Evolutionary conservation across 345 rosid species (phyloP).

Genomic region (Geranium rotundifolium): DNA sequence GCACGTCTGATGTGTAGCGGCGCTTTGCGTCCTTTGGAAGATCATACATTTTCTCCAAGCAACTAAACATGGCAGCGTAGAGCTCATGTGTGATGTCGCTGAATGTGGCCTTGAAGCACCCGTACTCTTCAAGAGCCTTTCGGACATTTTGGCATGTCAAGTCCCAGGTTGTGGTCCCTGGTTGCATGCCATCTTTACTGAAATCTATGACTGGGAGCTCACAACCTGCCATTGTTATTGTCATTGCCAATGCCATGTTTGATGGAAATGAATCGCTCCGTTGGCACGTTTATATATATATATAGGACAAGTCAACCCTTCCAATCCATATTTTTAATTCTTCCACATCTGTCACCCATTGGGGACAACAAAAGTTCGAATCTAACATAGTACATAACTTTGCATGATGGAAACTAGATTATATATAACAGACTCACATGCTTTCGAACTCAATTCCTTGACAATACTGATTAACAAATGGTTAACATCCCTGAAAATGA

Average conservation of each 20-base stretch:
- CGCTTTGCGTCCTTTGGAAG: not conserved
- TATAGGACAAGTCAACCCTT: too few species aligned
- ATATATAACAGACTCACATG: too few species aligned
- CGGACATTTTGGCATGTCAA: not conserved
- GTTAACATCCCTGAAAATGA: too few species aligned
- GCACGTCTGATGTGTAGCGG: not conserved
- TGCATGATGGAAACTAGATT: too few species aligned
- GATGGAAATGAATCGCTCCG: not conserved
- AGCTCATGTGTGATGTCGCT: not conserved
- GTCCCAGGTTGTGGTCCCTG: not conserved
- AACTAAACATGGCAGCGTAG: not conserved
- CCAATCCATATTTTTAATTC: too few species aligned
- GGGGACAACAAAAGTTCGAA: too few species aligned
- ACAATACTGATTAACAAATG: too few species aligned
- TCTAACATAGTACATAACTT: too few species aligned
- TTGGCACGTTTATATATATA: too few species aligned
- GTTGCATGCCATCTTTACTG: not conserved
- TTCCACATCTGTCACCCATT: too few species aligned
- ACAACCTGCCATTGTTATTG: too few species aligned
- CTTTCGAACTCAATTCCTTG: too few species aligned
- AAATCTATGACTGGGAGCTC: not conserved
- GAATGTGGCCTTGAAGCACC: not conserved
- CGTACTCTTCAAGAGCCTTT: not conserved
- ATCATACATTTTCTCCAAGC: not conserved
- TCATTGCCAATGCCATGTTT: not conserved